Conservation (phyloP, 2,329 filamentous ascomycete genomes). For the Elsinoe batatas region DNA sequence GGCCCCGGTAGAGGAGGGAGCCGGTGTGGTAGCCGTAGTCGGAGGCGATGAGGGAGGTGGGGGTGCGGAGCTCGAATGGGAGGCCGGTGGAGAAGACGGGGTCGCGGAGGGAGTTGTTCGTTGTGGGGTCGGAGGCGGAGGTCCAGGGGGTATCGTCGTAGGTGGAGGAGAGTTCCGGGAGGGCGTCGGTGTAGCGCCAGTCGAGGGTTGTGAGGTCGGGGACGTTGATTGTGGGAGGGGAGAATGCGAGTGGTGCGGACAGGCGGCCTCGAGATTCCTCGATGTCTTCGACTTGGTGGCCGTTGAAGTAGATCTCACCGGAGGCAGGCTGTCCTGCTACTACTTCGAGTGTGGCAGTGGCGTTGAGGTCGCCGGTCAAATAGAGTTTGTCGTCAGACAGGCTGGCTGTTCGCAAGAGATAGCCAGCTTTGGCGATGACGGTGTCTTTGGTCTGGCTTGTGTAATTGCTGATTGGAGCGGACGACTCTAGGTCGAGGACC, state of each 20-base stretch:
- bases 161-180: conserved; percentile 54
- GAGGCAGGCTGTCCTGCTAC: conserved; percentile 48
- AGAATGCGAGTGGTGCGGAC: conserved; percentile 43
- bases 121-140: conserved; percentile 46
- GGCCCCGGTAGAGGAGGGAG: conserved; percentile 58
- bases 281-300: conserved; percentile 32
- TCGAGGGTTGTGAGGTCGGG: conserved; percentile 45
- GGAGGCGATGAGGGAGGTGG: conserved; percentile 52
- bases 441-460: conserved; percentile 28
- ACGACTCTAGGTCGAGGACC: conserved; percentile 46
- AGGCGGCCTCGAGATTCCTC: conserved; percentile 34
- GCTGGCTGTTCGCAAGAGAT: conserved; percentile 52
- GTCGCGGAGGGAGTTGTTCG: conserved; percentile 48
- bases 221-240: conserved; percentile 41
- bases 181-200: conserved; percentile 61
- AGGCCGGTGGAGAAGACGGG: conserved; percentile 14
- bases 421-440: conserved; percentile 53
- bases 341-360: conserved; percentile 57
- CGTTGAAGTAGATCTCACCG: conserved; percentile 54
- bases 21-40: conserved; percentile 69
- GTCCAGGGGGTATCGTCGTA: conserved; percentile 66
- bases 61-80: conserved; percentile 41
- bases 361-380: conserved; percentile 62
- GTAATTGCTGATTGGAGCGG: conserved; percentile 23
- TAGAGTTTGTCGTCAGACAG: conserved; percentile 47